Percentiles rank a stretch among this genome's conserved stretches.
Conservation (phyloP, 2,329 filamentous ascomycete species). For the Clonostachys solani region DNA sequence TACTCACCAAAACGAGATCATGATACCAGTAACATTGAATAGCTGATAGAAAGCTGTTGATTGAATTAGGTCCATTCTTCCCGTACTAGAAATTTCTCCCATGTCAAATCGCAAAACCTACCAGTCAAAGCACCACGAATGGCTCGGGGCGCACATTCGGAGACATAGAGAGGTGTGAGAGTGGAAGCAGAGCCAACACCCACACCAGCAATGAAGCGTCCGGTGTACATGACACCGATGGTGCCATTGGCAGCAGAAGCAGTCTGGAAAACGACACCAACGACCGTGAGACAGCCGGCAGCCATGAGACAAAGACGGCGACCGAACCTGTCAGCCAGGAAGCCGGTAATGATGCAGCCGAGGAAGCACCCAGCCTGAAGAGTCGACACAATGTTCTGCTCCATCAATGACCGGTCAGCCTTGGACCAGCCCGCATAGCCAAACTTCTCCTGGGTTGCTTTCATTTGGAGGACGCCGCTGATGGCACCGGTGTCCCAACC, state of each 20-base stretch:
- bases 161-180: conserved; percentile 37
- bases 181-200: conserved; percentile 46
- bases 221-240: conserved; percentile 61
- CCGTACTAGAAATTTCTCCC: background rate
- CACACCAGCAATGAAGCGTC: conserved; percentile 48
- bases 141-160: conserved; percentile 43
- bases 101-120: conserved; percentile 9
- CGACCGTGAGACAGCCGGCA: conserved; percentile 50
- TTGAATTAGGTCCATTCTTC: background rate
- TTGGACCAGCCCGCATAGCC: conserved; percentile 20
- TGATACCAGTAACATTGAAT: conserved; percentile 39
- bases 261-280: conserved; percentile 63
- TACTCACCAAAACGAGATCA: conserved; percentile 34
- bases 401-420: conserved; percentile 43
- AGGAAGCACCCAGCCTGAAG: conserved; percentile 66
- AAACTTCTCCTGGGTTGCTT: conserved; percentile 44
- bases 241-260: conserved; percentile 47
- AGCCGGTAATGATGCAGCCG: conserved; percentile 54
- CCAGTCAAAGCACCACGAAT: conserved; percentile 45
- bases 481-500: conserved; percentile 60
- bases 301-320: conserved; percentile 50
- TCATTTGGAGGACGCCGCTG: conserved; percentile 60
- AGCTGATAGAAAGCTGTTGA: conserved; percentile 39
- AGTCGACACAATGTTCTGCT: conserved; percentile 66
- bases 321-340: conserved; percentile 49